Evolutionary conservation across 768 basidiomycete species (phyloP).

Genomic region (Calocybe gangraenosa): DNA sequence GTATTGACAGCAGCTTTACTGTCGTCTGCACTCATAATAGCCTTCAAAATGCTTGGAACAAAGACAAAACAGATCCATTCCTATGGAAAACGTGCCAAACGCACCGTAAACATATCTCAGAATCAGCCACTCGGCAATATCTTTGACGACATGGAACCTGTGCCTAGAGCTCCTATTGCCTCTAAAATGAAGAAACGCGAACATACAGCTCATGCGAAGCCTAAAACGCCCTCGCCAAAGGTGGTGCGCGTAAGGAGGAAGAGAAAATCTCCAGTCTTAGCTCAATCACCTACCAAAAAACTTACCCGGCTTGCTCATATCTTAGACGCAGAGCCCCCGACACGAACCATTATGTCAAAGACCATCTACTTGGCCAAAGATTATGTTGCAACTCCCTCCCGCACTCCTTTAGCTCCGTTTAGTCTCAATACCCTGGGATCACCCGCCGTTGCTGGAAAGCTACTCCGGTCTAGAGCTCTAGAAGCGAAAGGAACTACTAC

Average conservation of each 20-base stretch:
- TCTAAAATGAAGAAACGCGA: slow-evolving; percentile 48
- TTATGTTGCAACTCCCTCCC: slow-evolving; percentile 20
- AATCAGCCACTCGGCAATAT: slow-evolving; percentile 30
- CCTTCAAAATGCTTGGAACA: slow-evolving; percentile 49
- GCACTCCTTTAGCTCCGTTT: slow-evolving; percentile 29
- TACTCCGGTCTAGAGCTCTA: slow-evolving; percentile 19
- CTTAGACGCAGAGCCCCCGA: slow-evolving; percentile 18
- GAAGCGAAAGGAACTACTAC: slow-evolving; percentile 23
- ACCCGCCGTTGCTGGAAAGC: slow-evolving; percentile 28
- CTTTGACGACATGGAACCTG: slow-evolving; percentile 43
- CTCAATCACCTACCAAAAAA: slow-evolving; percentile 29
- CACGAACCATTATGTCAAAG: slow-evolving; percentile 11
- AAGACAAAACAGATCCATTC: slow-evolving; percentile 63
- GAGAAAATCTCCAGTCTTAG: slow-evolving; percentile 28
- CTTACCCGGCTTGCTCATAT: slow-evolving; percentile 27
- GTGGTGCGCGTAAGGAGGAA: slow-evolving; percentile 30
- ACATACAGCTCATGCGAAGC: slow-evolving; percentile 28
- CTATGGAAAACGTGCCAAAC: slow-evolving; percentile 60
- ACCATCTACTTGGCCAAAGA: slow-evolving; percentile 6
- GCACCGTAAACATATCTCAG: slow-evolving; percentile 49
- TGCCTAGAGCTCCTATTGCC: slow-evolving; percentile 30
- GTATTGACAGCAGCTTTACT: slow-evolving; percentile 16
- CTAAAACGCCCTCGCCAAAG: slow-evolving; percentile 31
- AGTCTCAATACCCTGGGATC: slow-evolving; percentile 30
- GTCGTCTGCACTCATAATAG: slow-evolving; percentile 11